Evolutionary conservation across 2,329 filamentous ascomycete genomes (phyloP).

Genomic region (Fusarium xylarioides): DNA sequence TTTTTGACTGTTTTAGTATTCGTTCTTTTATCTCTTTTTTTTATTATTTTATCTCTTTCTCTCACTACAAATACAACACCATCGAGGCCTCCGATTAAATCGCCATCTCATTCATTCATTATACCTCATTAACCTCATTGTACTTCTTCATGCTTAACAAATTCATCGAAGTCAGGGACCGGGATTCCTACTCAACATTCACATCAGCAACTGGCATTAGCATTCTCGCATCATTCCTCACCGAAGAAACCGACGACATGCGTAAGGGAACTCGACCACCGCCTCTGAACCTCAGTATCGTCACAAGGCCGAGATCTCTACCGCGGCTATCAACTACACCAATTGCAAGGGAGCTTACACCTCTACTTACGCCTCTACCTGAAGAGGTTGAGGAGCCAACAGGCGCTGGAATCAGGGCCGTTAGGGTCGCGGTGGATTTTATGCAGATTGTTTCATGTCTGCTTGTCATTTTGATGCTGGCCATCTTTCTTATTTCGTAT

Average conservation of each 20-base stretch:
- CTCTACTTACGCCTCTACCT: constrained; percentile 38
- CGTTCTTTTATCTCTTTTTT: constrained; percentile 8
- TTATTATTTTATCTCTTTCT: not conserved
- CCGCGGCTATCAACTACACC: constrained; percentile 38
- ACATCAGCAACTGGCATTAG: constrained; percentile 27
- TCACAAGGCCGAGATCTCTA: constrained; percentile 34
- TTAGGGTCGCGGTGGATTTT: constrained; percentile 45
- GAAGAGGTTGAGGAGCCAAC: constrained; percentile 38
- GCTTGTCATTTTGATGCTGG: constrained; percentile 46
- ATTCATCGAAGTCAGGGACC: constrained; percentile 19
- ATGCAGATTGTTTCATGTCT: constrained; percentile 45
- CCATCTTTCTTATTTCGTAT: constrained; percentile 45
- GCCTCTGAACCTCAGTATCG: constrained; percentile 47
- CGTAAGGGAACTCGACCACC: constrained; percentile 45
- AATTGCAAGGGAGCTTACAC: constrained; percentile 33
- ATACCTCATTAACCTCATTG: not conserved
- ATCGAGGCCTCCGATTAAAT: constrained; percentile 15
- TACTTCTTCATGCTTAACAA: constrained; percentile 33
- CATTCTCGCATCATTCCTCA: constrained; percentile 15
- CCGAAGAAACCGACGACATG: constrained; percentile 35
- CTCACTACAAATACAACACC: not conserved
- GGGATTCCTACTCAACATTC: constrained; percentile 22
- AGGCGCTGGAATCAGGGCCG: constrained; percentile 37
- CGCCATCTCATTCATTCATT: not conserved
- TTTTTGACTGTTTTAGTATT: constrained; percentile 4